These are phyloP conservation scores for Pyronema omphalodes DNA, from an alignment of 495 filamentous ascomycete genomes.

Conservation along the genomic window DNA sequence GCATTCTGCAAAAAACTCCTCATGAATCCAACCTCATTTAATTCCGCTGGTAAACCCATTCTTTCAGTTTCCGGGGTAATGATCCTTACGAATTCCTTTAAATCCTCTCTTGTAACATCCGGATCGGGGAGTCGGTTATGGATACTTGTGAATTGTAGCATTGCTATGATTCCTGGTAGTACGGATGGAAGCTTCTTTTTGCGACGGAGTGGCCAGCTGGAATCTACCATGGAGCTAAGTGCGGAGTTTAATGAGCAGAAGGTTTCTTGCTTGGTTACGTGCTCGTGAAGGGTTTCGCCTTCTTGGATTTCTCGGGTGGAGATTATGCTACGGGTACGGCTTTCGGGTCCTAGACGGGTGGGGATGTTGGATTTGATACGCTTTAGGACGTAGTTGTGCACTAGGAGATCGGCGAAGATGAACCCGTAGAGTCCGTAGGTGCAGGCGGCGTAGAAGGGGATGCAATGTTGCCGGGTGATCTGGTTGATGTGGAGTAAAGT, in stretches of 20 bases:
- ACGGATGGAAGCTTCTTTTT: constrained; percentile 33
- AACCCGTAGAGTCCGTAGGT: constrained; percentile 87
- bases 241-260: constrained; percentile 36
- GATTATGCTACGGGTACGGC: constrained; percentile 57
- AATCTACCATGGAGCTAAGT: constrained; percentile 36
- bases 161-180: constrained; percentile 20
- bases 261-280: constrained; percentile 78
- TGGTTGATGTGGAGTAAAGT: constrained; percentile 45
- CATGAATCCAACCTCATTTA: constrained; percentile 57
- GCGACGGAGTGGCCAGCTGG: constrained; percentile 34
- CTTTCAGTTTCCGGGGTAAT: constrained; percentile 56
- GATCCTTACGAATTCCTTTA: constrained; percentile 42
- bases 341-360: constrained; percentile 47
- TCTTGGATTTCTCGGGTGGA: constrained; percentile 54
- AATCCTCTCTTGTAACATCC: constrained; percentile 15
- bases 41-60: constrained; percentile 57
- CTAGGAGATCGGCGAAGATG: constrained; percentile 79
- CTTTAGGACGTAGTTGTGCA: constrained; percentile 70
- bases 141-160: constrained; percentile 22
- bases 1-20: constrained; percentile 18
- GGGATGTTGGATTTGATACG: constrained; percentile 58
- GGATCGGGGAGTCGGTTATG: constrained; percentile 13
- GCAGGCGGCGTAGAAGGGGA: constrained; percentile 74
- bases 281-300: constrained; percentile 54
- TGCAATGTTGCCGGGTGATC: constrained; percentile 50